These are phyloP conservation scores for Penicillium crustosum DNA, from an alignment of 2,329 filamentous ascomycete genomes.

Conservation along the genomic window DNA sequence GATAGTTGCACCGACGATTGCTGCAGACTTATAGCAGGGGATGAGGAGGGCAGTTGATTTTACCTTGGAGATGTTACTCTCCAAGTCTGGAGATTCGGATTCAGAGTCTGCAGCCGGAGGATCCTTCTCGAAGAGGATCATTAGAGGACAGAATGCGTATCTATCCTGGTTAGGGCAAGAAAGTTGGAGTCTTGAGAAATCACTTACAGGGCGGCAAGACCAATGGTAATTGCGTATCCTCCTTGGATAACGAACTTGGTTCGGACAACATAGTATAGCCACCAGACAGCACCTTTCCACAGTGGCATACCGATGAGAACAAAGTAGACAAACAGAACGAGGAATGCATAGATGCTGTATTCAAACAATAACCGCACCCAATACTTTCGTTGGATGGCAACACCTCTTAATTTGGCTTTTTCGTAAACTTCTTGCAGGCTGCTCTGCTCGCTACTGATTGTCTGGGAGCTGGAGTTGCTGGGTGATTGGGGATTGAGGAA, in stretches of 20 bases:
- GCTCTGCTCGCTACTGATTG: conserved; percentile 10
- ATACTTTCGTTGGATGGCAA: conserved; percentile 29
- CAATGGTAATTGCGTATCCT: no score
- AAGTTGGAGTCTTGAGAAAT: no score
- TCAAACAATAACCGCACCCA: conserved; percentile 41
- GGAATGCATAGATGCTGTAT: conserved; percentile 39
- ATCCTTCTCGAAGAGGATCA: no score
- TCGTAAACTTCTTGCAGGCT: conserved; percentile 21
- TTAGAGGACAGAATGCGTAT: no score
- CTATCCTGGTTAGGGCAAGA: no score
- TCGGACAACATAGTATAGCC: conserved; percentile 44
- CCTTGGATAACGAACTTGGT: conserved; percentile 33
- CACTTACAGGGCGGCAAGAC: no score
- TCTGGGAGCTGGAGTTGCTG: conserved; percentile 9
- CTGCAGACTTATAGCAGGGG: conserved; percentile 51
- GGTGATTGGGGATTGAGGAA: conserved; percentile 8
- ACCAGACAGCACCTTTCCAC: conserved; percentile 49
- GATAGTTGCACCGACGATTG: conserved; percentile 45
- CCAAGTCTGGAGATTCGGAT: conserved; percentile 14
- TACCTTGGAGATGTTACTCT: conserved; percentile 27
- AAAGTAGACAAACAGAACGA: conserved; percentile 46
- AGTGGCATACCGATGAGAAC: conserved; percentile 49
- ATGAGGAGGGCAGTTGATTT: conserved; percentile 44
- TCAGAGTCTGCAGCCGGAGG: no score
- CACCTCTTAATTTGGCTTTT: conserved; percentile 21